phyloP scores from a whole-genome alignment of 352 stramenopile species.

The Phytophthora crassamura region DNA sequence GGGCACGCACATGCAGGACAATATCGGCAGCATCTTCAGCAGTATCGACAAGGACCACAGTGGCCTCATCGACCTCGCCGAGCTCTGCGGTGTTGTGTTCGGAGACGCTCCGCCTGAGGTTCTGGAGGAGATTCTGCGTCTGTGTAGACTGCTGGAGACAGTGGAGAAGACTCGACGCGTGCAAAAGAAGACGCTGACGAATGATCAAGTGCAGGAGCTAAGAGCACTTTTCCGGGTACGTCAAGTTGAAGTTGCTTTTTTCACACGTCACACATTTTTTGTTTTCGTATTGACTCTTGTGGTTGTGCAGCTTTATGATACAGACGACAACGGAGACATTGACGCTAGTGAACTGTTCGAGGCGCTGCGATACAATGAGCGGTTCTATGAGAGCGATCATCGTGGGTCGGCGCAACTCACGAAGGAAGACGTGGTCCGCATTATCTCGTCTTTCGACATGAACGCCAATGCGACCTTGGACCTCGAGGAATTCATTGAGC shows the following conservation, averaged over 20 bases:
- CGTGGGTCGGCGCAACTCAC: conserved; percentile 42
- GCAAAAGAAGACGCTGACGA: conserved; percentile 62
- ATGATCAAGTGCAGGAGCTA: conserved; percentile 66
- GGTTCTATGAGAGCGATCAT: conserved; percentile 68
- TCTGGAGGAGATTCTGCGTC: conserved; percentile 60
- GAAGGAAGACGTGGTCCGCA: conserved; percentile 66
- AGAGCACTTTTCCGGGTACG: conserved; percentile 63
- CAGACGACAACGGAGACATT: conserved; percentile 71
- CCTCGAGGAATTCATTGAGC: conserved; percentile 80
- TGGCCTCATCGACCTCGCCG: conserved; percentile 73
- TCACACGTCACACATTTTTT: conserved; percentile 29
- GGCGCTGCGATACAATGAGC: conserved; percentile 72
- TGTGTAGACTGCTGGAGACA: conserved; percentile 60
- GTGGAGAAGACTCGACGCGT: conserved; percentile 59
- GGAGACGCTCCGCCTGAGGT: conserved; percentile 45
- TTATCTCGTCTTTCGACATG: conserved; percentile 79
- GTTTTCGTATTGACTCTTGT: background rate
- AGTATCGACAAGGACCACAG: conserved; percentile 81
- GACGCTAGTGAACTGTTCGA: conserved; percentile 74
- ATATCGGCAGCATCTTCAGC: conserved; percentile 79
- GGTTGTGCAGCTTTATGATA: conserved; percentile 59
- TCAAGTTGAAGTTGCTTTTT: conserved; percentile 38
- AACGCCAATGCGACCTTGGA: conserved; percentile 80
- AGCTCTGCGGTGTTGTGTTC: conserved; percentile 71
- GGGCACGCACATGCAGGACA: conserved; percentile 69